Conservation (phyloP, 2,329 filamentous ascomycete species). For the Helotiales sp. region DNA sequence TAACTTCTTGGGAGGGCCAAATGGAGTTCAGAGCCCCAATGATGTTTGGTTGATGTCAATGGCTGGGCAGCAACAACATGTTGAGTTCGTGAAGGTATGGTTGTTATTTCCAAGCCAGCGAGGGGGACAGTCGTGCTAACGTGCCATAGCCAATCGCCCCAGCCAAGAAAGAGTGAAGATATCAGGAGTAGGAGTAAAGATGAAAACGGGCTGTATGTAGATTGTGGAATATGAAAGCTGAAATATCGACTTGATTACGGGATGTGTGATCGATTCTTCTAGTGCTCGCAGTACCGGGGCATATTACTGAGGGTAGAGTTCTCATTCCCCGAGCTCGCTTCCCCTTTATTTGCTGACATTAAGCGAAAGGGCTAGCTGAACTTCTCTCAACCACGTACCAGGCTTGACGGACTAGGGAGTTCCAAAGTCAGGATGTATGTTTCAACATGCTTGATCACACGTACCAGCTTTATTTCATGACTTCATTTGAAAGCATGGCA, state of each 20-base stretch:
- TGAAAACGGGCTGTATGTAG: neutral
- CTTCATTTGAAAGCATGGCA: too few species aligned
- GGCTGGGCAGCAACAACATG: constrained; percentile 57
- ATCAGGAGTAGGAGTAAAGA: neutral
- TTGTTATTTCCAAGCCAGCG: neutral
- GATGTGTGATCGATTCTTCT: neutral
- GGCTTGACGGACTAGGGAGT: too few species aligned
- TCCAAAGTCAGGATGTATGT: too few species aligned
- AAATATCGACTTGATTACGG: neutral
- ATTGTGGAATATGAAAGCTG: neutral
- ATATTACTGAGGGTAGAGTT: too few species aligned
- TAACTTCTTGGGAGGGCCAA: constrained; percentile 58
- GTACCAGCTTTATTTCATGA: too few species aligned
- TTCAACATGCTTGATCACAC: too few species aligned
- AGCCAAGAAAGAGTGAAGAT: constrained; percentile 17
- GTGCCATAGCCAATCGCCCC: constrained; percentile 19
- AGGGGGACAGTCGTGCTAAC: constrained; percentile 5
- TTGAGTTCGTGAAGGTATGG: constrained; percentile 44
- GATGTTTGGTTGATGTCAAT: constrained; percentile 42
- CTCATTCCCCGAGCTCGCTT: too few species aligned
- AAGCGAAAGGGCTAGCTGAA: too few species aligned
- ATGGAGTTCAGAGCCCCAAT: constrained; percentile 44
- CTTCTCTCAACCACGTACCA: too few species aligned
- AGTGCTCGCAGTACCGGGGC: neutral
- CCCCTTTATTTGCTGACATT: neutral